Evolutionary conservation across 2,329 filamentous ascomycete species (phyloP), one percentile per base, ranked within the genome.

Genomic region (Clarireedia homoeocarpa): DNA sequence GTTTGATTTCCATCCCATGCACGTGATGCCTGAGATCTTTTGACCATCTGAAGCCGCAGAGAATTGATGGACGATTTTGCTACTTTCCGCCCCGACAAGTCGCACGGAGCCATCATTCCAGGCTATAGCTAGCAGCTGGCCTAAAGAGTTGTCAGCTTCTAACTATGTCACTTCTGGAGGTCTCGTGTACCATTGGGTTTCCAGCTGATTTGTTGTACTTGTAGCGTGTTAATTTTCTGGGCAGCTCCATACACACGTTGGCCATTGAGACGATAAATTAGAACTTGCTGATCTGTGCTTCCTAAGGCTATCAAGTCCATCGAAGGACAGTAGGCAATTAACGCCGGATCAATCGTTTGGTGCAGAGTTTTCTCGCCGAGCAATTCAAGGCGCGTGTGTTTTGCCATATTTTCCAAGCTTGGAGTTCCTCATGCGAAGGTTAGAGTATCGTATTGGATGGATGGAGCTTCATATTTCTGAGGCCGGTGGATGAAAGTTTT

Each of bases 271-370:
- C 92, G 81, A 71, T 87, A 91, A 45, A 96, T 83, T 62, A 86
- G 79, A 17, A 96, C 75, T 50, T 84, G 83, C 49, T 83, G 83
- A 58, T 84, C 81, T 15, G 79, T 77, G n/a, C 79, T 81, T 12
- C 88, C 87, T 12, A 91, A 77, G 5, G 86, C 85, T n/a, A 87
- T 78, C 47, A 97, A 77, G 71, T 96, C 89, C 75, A 95, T 88
- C 7, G 85, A 86, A 15, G 91, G 89, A 71, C 90, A 95, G 71
- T 88, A 89, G 26, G 84, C 79, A 36, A 92, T 76, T 51, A 86
- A 79, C 48, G 77, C 74, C 38, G 76, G 73, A 39, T 80, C 76
- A 23, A 83, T 76, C 24, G 77, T 76, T 47, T 77, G 72, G 51
- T 79, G 75, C 59, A 86, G 77, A 61, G 75, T 74, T 62, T 81